Percentiles rank a stretch among this genome's conserved stretches.
Conservation (phyloP, 2,329 filamentous ascomycete species). For the Neoscytalidium dimidiatum region DNA sequence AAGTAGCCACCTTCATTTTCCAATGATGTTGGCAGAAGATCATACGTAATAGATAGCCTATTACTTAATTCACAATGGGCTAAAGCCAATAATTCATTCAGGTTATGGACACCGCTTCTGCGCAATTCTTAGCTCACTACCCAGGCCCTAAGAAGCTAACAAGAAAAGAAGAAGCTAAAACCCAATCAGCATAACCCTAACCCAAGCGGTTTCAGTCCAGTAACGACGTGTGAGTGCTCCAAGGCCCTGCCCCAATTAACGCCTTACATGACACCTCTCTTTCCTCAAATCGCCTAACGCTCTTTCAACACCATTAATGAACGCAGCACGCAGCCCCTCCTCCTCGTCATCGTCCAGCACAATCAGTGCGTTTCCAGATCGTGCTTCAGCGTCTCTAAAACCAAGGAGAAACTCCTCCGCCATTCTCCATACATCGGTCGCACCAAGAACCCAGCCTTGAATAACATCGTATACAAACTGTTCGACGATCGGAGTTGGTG, state of each 20-base stretch:
- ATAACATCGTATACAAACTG: constrained; percentile 2
- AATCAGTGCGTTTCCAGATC: background rate
- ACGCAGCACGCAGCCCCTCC: background rate
- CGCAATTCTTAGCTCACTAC: no score
- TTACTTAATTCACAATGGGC: no score
- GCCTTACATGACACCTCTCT: background rate
- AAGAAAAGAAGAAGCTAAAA: background rate
- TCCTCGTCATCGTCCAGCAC: background rate
- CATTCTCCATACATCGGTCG: background rate
- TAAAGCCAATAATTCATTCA: no score
- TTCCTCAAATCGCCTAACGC: background rate
- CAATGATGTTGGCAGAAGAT: no score
- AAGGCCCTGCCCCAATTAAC: background rate
- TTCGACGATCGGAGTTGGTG: background rate
- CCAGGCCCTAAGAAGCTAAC: no score
- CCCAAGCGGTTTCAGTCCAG: no score
- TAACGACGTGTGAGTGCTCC: no score
- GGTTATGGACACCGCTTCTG: no score
- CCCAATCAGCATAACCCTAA: no score
- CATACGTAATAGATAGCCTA: no score
- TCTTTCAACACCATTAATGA: background rate
- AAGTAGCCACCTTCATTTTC: no score
- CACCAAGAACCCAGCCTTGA: background rate
- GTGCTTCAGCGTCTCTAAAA: background rate
- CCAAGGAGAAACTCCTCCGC: background rate